These are phyloP conservation scores for Plasmodium knowlesi DNA, from an alignment of 169 alveolate genomes.

Conservation along the genomic window DNA sequence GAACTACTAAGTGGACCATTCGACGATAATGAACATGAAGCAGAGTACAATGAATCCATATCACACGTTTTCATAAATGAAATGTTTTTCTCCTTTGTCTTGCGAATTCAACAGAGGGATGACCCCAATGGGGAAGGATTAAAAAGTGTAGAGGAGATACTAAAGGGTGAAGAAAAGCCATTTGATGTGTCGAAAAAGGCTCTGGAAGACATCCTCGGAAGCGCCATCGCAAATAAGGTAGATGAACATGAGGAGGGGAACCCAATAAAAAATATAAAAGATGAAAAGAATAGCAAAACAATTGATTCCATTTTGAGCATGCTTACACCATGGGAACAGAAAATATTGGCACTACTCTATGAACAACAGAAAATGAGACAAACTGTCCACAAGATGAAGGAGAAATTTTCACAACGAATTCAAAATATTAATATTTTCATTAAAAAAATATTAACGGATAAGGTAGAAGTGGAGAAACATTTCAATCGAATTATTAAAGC, in stretches of 20 bases:
- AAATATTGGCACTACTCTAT: constrained; percentile 83
- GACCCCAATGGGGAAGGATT: constrained; percentile 9
- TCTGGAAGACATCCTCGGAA: constrained; percentile 65
- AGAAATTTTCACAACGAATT: constrained; percentile 77
- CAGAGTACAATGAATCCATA: constrained; percentile 46
- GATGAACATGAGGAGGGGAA: constrained; percentile 23
- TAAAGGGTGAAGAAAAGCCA: constrained; percentile 58
- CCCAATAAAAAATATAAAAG: constrained; percentile 57
- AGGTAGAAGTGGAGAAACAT: constrained; percentile 82
- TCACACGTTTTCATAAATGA: constrained; percentile 75
- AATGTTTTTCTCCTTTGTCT: constrained; percentile 62
- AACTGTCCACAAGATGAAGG: constrained; percentile 79
- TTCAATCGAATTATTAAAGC: constrained; percentile 80
- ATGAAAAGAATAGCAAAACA: constrained; percentile 74
- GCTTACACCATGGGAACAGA: constrained; percentile 86
- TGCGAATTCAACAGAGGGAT: constrained; percentile 36
- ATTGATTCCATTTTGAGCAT: constrained; percentile 78
- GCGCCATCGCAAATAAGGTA: constrained; percentile 31
- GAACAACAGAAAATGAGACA: constrained; percentile 85
- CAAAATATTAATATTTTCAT: constrained; percentile 78
- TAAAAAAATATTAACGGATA: constrained; percentile 81
- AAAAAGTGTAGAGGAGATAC: constrained; percentile 29
- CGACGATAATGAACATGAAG: constrained; percentile 24
- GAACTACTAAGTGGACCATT: constrained; percentile 3
- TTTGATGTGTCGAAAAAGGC: constrained; percentile 62